Percentiles rank a stretch among this genome's conserved stretches.
These are phyloP conservation scores for Thermochaetoides thermophila DNA, from an alignment of 495 filamentous ascomycete genomes.

Conservation along the genomic window DNA sequence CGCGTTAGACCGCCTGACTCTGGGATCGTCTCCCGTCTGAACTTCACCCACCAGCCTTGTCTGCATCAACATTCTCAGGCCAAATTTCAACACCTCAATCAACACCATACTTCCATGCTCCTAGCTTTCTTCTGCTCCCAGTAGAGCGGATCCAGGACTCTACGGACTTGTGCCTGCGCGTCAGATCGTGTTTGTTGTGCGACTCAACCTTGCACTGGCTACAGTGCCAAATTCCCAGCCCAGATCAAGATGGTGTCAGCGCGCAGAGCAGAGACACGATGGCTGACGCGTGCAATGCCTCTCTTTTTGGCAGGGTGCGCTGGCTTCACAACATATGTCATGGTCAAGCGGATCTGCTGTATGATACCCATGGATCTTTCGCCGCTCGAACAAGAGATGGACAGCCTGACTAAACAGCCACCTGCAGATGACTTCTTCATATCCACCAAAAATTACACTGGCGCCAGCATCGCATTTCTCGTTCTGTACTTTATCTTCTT, in stretches of 20 bases:
- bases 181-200: conserved; percentile 24
- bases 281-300: conserved; percentile 22
- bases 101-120: no score
- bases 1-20: no score
- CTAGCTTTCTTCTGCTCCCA: no score
- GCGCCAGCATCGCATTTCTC: conserved; percentile 52
- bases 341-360: conserved; percentile 22
- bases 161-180: no score
- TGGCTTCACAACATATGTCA: conserved; percentile 19
- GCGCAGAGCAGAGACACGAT: conserved; percentile 20
- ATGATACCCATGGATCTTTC: no score
- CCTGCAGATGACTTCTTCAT: conserved; percentile 49
- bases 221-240: not conserved
- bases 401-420: not conserved
- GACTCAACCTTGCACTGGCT: conserved; percentile 9
- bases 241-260: conserved; percentile 1
- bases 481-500: conserved; percentile 57
- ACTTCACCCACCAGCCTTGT: no score
- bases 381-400: not conserved
- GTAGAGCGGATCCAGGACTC: no score
- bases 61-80: no score
- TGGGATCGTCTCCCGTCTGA: no score
- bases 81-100: no score
- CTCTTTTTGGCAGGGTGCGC: conserved; percentile 16
- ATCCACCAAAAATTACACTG: conserved; percentile 30